These are phyloP conservation scores for Daldinia bambusicola DNA, from an alignment of 495 filamentous ascomycete genomes.

Conservation along the genomic window DNA sequence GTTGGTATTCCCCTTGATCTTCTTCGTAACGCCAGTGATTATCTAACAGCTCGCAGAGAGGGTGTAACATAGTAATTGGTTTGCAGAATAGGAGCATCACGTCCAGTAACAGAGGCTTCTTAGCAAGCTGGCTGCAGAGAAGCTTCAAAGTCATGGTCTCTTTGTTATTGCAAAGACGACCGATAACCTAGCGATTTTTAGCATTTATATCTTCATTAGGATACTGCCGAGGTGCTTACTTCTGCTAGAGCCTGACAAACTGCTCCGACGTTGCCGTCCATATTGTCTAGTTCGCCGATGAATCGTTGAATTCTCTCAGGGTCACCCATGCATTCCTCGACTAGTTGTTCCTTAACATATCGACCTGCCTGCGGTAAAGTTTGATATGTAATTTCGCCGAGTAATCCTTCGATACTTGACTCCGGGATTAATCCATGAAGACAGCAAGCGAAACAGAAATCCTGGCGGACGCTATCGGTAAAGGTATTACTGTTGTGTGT, in stretches of 20 bases:
- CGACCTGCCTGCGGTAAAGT: constrained; percentile 77
- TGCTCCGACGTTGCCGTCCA: constrained; percentile 94
- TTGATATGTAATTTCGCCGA: constrained; percentile 88
- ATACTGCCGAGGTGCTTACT: constrained; percentile 54
- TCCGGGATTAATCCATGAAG: constrained; percentile 84
- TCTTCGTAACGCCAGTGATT: constrained; percentile 88
- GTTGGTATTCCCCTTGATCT: constrained; percentile 94
- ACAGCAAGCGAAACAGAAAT: constrained; percentile 92
- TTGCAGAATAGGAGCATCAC: constrained; percentile 87
- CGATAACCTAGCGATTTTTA: constrained; percentile 69
- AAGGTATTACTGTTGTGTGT: constrained; percentile 72
- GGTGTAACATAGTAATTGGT: constrained; percentile 77
- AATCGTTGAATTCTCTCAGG: constrained; percentile 77
- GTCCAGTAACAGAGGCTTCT: constrained; percentile 81
- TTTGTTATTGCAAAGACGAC: constrained; percentile 78
- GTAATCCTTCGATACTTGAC: constrained; percentile 77
- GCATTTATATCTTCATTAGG: not conserved
- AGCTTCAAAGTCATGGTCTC: constrained; percentile 92
- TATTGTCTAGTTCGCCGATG: constrained; percentile 83
- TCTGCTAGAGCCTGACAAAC: constrained; percentile 85
- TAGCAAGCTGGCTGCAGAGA: constrained; percentile 81
- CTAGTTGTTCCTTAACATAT: constrained; percentile 79
- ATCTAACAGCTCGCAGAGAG: constrained; percentile 85
- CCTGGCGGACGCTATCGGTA: constrained; percentile 85
- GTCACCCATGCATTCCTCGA: constrained; percentile 77